Base-by-base conservation (phyloP, 768 basidiomycete species). In the Phallus indusiatus region DNA sequence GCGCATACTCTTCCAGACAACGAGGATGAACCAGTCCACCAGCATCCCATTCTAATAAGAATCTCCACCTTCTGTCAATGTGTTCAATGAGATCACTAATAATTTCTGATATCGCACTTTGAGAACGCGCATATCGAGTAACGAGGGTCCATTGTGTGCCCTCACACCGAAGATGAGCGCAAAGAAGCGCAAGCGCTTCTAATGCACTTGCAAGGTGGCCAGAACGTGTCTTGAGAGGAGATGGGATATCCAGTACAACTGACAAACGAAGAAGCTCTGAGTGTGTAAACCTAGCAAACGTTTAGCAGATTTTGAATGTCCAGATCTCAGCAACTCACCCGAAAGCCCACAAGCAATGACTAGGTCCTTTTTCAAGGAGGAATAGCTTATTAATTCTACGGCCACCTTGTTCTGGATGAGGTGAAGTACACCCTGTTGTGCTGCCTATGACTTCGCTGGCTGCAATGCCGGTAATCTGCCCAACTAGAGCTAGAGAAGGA, bases 1-100 rank as follows among this genome's bases (percentile, higher is more conserved):
- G 47, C 12, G 67, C 67, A 60, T 66, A 68, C 18, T 52, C 5
- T 11, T 34, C 34, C 5, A 68, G 48, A 5, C 48, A 18, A 7
- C 21, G 10, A 2, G 58, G 68, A 3, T 53, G 11, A n/a, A 68
- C 62, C 6, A 63, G 24, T 11, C 56, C 35, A 17, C 56, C 20
- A 16, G 20, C 49, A 48, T 67, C 67, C 49, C 60, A 68, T 14
- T 63, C 53, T 33, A 68, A 61, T 5, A 67, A 53, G 51, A 66
- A 62, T 4, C 20, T 12, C 68, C 67, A 69, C n/a, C 53, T 51
- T 5, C 62, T 46, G 47, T 68, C 54, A 1, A 68, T 22, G 36
- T 53, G 63, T 11, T 21, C 16, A 2, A 49, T 37, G 1, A 66
- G 55, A 28, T 48, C 55, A 49, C 66, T 66, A 20, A 65, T 60